Evolutionary conservation across 2,329 filamentous ascomycete species (phyloP).

Genomic region (Trichoderma sp.): DNA sequence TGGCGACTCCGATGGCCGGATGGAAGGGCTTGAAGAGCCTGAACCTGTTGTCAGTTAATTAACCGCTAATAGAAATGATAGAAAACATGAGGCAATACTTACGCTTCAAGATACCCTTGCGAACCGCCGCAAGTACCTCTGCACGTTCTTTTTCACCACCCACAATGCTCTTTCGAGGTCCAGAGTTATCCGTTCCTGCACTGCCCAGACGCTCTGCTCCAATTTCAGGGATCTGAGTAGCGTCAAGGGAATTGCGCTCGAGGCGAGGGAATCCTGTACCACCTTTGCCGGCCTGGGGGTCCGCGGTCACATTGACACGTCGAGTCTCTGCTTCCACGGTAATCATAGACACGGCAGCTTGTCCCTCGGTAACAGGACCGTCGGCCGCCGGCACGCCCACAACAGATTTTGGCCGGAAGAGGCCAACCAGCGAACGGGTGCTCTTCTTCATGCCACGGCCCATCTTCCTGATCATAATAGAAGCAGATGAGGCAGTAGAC

Average conservation of each 20-base stretch:
- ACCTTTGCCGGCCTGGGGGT: conserved; percentile 66
- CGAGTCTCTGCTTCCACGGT: conserved; percentile 92
- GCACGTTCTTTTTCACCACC: conserved; percentile 87
- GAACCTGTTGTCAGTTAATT: conserved; percentile 23
- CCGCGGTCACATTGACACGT: conserved; percentile 71
- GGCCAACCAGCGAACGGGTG: conserved; percentile 81
- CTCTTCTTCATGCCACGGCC: conserved; percentile 97
- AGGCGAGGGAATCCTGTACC: conserved; percentile 81
- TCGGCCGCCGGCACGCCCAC: conserved; percentile 75
- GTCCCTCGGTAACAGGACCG: conserved; percentile 61
- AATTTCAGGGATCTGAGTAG: conserved; percentile 46
- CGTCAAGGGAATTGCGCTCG: conserved; percentile 78
- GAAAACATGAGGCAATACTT: conserved; percentile 29
- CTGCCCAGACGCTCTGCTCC: conserved; percentile 52
- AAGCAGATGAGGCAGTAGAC: conserved; percentile 84
- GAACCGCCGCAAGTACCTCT: conserved; percentile 86
- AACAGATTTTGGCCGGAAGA: conserved; percentile 93
- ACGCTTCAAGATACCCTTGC: conserved; percentile 95
- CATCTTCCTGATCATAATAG: conserved; percentile 97
- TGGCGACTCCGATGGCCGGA: conserved; percentile 57
- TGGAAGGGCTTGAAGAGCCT: conserved; percentile 67
- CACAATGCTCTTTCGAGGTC: conserved; percentile 79
- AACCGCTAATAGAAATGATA: neutral
- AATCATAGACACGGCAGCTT: conserved; percentile 90
- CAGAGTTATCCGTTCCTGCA: conserved; percentile 59